Evolutionary conservation across 768 basidiomycete genomes (phyloP).

Genomic region (Termitomyces sp.): DNA sequence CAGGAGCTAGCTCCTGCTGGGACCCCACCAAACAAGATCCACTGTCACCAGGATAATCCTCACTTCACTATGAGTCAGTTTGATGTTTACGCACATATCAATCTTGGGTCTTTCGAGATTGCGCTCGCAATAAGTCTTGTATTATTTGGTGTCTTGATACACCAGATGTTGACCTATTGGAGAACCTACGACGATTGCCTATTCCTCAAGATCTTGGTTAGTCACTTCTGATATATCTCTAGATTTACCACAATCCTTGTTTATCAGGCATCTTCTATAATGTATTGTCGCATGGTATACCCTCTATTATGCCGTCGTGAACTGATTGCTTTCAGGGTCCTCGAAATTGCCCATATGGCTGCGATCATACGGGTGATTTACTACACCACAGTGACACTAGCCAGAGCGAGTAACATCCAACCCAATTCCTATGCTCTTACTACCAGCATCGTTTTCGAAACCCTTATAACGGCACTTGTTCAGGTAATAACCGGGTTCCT

Average conservation of each 20-base stretch:
- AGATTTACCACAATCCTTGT: no score
- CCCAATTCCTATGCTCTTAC: not conserved
- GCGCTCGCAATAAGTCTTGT: not conserved
- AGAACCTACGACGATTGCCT: not conserved
- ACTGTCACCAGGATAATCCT: no score
- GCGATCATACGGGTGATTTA: no score
- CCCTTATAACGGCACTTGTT: not conserved
- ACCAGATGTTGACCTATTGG: not conserved
- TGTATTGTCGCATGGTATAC: no score
- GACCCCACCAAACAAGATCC: not conserved
- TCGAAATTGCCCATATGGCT: no score
- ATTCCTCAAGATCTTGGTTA: not conserved
- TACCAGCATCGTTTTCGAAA: not conserved
- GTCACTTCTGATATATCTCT: not conserved
- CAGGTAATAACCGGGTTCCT: not conserved
- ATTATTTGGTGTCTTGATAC: not conserved
- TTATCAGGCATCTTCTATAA: no score
- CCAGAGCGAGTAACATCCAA: not conserved
- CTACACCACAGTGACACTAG: no score
- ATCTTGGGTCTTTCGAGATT: not conserved
- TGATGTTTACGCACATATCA: not conserved
- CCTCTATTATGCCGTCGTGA: no score
- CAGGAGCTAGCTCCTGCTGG: not conserved
- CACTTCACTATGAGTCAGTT: not conserved
- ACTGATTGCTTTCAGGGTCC: no score